Conservation (phyloP, 139 green algal species). For the Chlorella sorokiniana region DNA sequence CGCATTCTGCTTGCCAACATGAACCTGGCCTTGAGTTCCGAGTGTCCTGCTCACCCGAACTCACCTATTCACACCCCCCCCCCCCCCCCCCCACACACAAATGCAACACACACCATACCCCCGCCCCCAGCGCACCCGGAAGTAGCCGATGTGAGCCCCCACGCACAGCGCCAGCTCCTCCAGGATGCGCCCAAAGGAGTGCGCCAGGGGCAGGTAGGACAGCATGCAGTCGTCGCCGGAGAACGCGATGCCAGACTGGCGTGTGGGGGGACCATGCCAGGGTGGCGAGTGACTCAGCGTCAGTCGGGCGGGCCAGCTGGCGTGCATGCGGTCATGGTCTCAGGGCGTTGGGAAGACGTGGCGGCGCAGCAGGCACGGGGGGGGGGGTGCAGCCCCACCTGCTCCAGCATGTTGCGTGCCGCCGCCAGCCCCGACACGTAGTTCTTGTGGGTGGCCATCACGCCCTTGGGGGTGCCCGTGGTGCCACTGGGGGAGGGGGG, state of each 20-base stretch:
- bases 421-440: conserved; percentile 48
- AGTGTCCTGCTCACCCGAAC: too few relatives aligned
- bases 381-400: too few relatives aligned
- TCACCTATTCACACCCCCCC: too few relatives aligned
- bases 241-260: conserved; percentile 30
- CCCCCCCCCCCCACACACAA: too few relatives aligned
- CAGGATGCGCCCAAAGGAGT: conserved; percentile 73
- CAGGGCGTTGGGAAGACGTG: too few relatives aligned
- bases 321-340: too few relatives aligned
- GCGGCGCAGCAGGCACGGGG: too few relatives aligned
- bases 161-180: conserved; percentile 60
- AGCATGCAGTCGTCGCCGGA: conserved; percentile 53
- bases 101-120: too few relatives aligned
- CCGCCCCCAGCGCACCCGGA: too few relatives aligned
- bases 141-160: conserved; percentile 72
- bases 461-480: conserved; percentile 69
- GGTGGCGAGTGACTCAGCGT: background rate
- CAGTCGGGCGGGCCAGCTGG: background rate
- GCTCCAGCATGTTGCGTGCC: conserved; percentile 28
- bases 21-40: too few relatives aligned
- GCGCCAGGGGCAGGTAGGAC: conserved; percentile 72
- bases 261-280: background rate
- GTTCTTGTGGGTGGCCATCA: conserved; percentile 60
- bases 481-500: conserved; percentile 46
- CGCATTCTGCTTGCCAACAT: too few relatives aligned